Percentiles rank a stretch among this genome's conserved stretches.
Evolutionary conservation across 2,329 filamentous ascomycete genomes (phyloP).

Genomic region (Colletotrichum neosansevieriae): DNA sequence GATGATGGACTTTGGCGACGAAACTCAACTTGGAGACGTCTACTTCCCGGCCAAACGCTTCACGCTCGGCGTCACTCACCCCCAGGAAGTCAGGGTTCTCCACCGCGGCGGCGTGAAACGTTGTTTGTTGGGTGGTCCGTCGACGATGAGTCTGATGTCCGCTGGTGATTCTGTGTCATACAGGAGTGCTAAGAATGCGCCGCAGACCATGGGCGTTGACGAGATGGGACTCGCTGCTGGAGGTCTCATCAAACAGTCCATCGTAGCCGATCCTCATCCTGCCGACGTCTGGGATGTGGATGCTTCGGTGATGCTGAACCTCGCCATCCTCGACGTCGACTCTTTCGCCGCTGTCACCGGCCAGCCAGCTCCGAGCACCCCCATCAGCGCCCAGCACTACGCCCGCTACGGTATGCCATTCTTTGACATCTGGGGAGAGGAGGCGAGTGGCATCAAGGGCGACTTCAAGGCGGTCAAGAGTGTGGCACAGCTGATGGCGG

Average conservation of each 20-base stretch:
- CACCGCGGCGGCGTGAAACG: too few species aligned
- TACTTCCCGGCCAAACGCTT: conserved; percentile 38
- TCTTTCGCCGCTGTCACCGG: conserved; percentile 52
- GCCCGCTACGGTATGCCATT: conserved; percentile 50
- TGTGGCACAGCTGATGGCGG: conserved; percentile 40
- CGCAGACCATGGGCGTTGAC: conserved; percentile 28
- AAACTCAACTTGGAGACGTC: conserved; percentile 34
- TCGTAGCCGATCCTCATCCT: conserved; percentile 46
- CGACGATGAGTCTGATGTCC: background rate
- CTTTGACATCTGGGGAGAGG: conserved; percentile 46
- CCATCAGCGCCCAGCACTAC: conserved; percentile 52
- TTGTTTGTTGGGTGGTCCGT: too few species aligned
- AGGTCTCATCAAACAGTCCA: conserved; percentile 55
- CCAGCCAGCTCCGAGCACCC: conserved; percentile 47
- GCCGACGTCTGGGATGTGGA: conserved; percentile 48
- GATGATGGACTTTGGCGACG: conserved; percentile 21
- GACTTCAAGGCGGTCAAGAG: conserved; percentile 41
- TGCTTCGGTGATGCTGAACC: conserved; percentile 49
- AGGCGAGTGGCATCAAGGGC: conserved; percentile 40
- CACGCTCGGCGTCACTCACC: conserved; percentile 22
- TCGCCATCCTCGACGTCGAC: conserved; percentile 54
- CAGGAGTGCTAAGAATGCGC: background rate
- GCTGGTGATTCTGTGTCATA: too few species aligned
- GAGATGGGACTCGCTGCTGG: conserved; percentile 54
- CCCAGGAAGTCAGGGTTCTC: background rate